Base-by-base conservation (phyloP, 768 basidiomycete genomes). In the Termitomyces sp. region DNA sequence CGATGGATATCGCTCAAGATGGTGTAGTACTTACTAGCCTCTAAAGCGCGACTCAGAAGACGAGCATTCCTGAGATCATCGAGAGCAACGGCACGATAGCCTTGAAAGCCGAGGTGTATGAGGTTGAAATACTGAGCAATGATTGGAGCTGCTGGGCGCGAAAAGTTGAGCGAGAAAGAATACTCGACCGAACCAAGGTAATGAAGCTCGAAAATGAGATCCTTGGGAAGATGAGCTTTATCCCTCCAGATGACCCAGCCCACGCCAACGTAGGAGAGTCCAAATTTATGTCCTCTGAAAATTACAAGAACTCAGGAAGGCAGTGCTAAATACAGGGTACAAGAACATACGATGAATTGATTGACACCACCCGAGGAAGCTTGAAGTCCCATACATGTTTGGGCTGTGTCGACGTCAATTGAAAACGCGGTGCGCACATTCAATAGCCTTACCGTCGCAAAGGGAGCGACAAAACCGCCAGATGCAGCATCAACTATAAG, bases 211-310 rank as follows among this genome's bases (percentile, higher is more conserved):
- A 90, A 89, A 48, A 90, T 83, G 56, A 90, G 77, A 34, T 88
- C 80, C 63, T 88, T 85, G 4, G 85, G 87, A 1, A 90, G 78
- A 62, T 79, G 79, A 29, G 74, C 74, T 66, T 85, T 80, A 66
- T 84, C 80, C 45, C 85, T 75, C 84, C 85, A 88, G 57, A 90
- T 67, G 24, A 86, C 75, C 84, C 85, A 88, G 13, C 88, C 87
- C n/a, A 85, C 77, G 33, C 83, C 83, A 8, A 81, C 80, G 59
- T 83, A 84, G 37, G 70, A 71, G 29, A 79, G 64, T 5, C 83
- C 84, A 61, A 83, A 86, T 63, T 87, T 87, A 69, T 88, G 86
- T 1, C 85, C 80, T 18, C 91, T 80, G 13, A 13, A 2, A 18
- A 5, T 26, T 28, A 12, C 10, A 45, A 16, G n/a, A 24, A 15